Conservation (phyloP, 2,329 filamentous ascomycete genomes). For the Pseudogymnoascus sp. region DNA sequence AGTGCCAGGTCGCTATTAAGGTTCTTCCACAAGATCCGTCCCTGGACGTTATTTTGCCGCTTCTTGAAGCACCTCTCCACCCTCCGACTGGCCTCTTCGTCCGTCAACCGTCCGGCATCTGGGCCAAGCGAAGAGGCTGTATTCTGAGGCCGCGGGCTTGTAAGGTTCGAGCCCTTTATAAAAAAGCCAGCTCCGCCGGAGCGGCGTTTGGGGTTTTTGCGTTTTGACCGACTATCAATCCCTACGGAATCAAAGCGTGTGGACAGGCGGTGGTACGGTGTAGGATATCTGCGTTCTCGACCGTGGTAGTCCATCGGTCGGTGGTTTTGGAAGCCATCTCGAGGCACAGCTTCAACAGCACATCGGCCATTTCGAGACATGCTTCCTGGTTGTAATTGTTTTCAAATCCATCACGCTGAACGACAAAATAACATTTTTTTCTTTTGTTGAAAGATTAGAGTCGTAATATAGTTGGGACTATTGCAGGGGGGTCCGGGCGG, state of each 20-base stretch:
- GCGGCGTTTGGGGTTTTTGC: not conserved
- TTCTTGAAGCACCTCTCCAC: slow-evolving; percentile 10
- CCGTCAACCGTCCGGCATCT: not conserved
- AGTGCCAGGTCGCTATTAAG: slow-evolving; percentile 43
- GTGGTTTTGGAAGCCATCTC: not conserved
- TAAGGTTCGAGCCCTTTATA: not conserved
- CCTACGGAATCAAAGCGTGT: not conserved
- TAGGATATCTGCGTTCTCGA: not conserved
- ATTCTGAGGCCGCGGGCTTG: not conserved
- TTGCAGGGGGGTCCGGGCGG: not conserved
- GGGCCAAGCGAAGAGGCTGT: not conserved
- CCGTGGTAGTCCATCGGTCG: not conserved
- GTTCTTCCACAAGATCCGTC: slow-evolving; percentile 49
- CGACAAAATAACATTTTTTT: not conserved
- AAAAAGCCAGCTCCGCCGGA: not conserved
- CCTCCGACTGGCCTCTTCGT: not conserved
- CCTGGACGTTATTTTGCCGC: slow-evolving; percentile 29
- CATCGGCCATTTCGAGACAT: slow-evolving; percentile 2
- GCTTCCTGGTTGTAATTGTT: slow-evolving; percentile 3
- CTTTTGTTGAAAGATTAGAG: not conserved
- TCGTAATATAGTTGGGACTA: not conserved
- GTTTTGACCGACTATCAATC: not conserved
- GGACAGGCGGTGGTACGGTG: not conserved
- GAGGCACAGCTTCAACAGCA: slow-evolving; percentile 1
- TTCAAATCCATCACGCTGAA: slow-evolving; percentile 3